phyloP scores from a whole-genome alignment of 345 rosid species.

The Fremontodendron californicum region DNA sequence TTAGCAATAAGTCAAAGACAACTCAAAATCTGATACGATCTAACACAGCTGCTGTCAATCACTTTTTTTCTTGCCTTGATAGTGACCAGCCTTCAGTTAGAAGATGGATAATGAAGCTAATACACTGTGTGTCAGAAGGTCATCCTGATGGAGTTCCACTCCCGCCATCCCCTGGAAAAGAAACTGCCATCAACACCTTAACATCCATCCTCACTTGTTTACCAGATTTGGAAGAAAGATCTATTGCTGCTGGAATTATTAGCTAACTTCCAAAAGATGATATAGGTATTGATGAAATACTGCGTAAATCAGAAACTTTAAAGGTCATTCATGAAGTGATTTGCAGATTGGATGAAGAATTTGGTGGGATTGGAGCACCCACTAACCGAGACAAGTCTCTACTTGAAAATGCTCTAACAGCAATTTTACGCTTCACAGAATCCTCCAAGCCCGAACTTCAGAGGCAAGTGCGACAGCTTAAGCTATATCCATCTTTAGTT shows the following conservation, averaged over 20 bases:
- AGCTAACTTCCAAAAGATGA: constrained; percentile 51
- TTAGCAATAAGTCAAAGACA: constrained; percentile 37
- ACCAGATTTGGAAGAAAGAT: constrained; percentile 40
- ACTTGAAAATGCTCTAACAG: constrained; percentile 48
- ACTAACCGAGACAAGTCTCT: constrained; percentile 22
- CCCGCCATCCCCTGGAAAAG: constrained; percentile 41
- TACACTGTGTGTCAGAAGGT: constrained; percentile 37
- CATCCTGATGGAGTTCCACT: constrained; percentile 39
- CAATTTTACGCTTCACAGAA: constrained; percentile 43
- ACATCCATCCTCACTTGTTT: constrained; percentile 33
- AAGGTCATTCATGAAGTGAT: constrained; percentile 51
- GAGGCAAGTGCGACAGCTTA: constrained; percentile 41
- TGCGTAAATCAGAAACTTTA: constrained; percentile 39
- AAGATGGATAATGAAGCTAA: constrained; percentile 42
- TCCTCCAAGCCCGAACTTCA: constrained; percentile 47
- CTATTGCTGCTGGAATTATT: constrained; percentile 46
- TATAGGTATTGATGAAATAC: constrained; percentile 35
- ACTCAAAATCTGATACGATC: constrained; percentile 32
- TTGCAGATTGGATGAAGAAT: constrained; percentile 26
- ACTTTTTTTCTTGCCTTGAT: constrained; percentile 38
- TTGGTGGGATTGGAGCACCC: constrained; percentile 13
- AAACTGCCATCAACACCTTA: constrained; percentile 36
- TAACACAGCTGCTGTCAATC: constrained; percentile 23
- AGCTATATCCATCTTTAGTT: constrained; percentile 38
- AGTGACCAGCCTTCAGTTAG: constrained; percentile 24